A percentile compares a stretch with the other conserved stretches of the same genome.
Conservation (phyloP, 2,329 filamentous ascomycete species). For the Fusarium staphyleae region DNA sequence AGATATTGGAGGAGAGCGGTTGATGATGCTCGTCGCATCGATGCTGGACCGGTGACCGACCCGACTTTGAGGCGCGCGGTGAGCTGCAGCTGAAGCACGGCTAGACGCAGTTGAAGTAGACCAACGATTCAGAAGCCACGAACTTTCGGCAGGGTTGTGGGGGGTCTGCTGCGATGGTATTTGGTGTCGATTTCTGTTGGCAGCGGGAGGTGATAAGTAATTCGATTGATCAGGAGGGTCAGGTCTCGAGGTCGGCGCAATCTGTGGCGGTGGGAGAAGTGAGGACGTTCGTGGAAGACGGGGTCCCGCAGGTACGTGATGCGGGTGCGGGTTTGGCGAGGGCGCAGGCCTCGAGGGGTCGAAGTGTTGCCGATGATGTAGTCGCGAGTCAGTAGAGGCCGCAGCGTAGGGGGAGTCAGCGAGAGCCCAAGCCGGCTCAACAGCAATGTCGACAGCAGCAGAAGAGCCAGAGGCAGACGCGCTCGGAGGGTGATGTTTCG, state of each 20-base stretch:
- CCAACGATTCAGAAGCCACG: constrained; percentile 61
- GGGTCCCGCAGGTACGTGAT: constrained; percentile 42
- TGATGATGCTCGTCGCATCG: constrained; percentile 49
- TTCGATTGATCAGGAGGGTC: constrained; percentile 25
- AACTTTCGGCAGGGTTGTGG: constrained; percentile 50
- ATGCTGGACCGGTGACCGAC: constrained; percentile 53
- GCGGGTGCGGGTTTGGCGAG: constrained; percentile 36
- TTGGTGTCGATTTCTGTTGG: constrained; percentile 17
- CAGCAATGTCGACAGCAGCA: constrained; percentile 33
- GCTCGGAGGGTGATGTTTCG: constrained; percentile 22
- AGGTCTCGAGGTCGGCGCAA: constrained; percentile 37
- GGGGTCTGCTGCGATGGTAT: constrained; percentile 38
- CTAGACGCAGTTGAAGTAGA: constrained; percentile 61
- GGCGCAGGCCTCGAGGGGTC: constrained; percentile 27
- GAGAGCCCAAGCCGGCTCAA: constrained; percentile 34
- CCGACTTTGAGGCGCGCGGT: constrained; percentile 45
- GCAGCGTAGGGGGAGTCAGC: constrained; percentile 22
- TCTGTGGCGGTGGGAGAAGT: constrained; percentile 51
- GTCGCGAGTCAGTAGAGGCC: constrained; percentile 32
- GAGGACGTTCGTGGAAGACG: constrained; percentile 54
- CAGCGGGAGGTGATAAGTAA: constrained; percentile 30
- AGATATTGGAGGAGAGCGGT: constrained; percentile 43
- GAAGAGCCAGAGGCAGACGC: constrained; percentile 31
- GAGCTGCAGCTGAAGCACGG: constrained; percentile 48
- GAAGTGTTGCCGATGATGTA: constrained; percentile 22